These are phyloP conservation scores for Histomonas meleagridis DNA, from an alignment of 208 protist species.

Conservation along the genomic window DNA sequence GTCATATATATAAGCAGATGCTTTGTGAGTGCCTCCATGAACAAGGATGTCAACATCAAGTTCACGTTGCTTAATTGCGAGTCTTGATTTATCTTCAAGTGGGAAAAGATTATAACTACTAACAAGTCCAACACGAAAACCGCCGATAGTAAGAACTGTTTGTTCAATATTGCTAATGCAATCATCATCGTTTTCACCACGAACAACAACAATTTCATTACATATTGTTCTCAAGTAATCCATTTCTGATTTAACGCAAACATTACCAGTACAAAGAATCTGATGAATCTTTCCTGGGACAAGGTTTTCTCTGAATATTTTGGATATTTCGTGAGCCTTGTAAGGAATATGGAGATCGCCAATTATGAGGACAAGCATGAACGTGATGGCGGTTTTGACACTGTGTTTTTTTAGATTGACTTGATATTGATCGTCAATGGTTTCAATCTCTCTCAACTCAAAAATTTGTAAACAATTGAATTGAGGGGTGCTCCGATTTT, in stretches of 20 bases:
- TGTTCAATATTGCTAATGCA: constrained; percentile 56
- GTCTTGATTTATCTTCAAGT: not conserved
- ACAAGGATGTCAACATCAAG: constrained; percentile 92
- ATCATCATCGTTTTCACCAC: constrained; percentile 85
- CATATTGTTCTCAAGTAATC: constrained; percentile 84
- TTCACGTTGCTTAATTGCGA: constrained; percentile 71
- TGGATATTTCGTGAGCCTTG: not conserved
- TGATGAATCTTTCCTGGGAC: constrained; percentile 77
- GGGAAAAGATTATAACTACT: constrained; percentile 78
- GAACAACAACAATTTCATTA: constrained; percentile 77
- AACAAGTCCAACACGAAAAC: constrained; percentile 85
- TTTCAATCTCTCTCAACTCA: no score
- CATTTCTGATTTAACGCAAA: constrained; percentile 67
- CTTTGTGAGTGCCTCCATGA: constrained; percentile 76
- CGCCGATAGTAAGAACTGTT: constrained; percentile 76
- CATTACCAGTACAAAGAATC: constrained; percentile 93
- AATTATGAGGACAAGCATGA: not conserved
- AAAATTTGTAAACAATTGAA: no score
- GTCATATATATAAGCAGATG: constrained; percentile 72
- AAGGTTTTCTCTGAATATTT: not conserved
- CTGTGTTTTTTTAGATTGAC: no score
- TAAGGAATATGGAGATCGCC: not conserved
- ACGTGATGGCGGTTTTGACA: no score
- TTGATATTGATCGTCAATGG: no score
- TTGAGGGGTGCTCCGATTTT: no score